These are phyloP conservation scores for Malassezia arunalokei DNA, from an alignment of 1,284 basidiomycete species.

Conservation along the genomic window DNA sequence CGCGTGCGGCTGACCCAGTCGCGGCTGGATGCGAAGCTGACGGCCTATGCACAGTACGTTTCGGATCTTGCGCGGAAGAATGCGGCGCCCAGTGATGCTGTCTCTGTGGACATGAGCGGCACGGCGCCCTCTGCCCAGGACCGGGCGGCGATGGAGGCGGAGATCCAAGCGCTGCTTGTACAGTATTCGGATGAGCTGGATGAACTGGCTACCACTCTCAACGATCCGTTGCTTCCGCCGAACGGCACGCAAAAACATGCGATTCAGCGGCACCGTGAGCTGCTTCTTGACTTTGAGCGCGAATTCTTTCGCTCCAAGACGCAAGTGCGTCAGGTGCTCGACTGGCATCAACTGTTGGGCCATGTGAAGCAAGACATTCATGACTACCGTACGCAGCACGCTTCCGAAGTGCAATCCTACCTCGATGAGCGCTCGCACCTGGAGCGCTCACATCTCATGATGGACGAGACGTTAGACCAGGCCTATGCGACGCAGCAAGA, in stretches of 20 bases:
- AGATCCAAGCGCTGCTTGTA: conserved; percentile 67
- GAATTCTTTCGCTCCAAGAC: conserved; percentile 50
- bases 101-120: conserved; percentile 11
- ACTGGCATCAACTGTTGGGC: conserved; percentile 71
- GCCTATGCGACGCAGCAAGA: conserved; percentile 94
- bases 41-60: conserved; percentile 8
- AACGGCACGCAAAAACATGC: conserved; percentile 75
- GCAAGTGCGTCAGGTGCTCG: conserved; percentile 61
- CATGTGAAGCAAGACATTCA: conserved; percentile 88
- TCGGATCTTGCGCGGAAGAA: not conserved
- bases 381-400: conserved; percentile 59
- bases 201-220: conserved; percentile 54
- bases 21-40: conserved; percentile 10
- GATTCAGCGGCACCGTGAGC: conserved; percentile 76
- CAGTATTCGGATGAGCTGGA: conserved; percentile 23
- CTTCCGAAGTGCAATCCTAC: conserved; percentile 70
- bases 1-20: conserved; percentile 13
- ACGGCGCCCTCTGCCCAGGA: not conserved
- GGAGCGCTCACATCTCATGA: conserved; percentile 85
- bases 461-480: conserved; percentile 81
- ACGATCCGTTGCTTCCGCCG: conserved; percentile 60
- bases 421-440: conserved; percentile 76
- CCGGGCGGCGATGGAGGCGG: conserved; percentile 53
- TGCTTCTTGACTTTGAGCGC: conserved; percentile 71
- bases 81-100: not conserved